Evolutionary conservation across 306 rosid species (phyloP), one percentile per base, ranked within the genome.

Genomic region (Hylodesmum podocarpum): DNA sequence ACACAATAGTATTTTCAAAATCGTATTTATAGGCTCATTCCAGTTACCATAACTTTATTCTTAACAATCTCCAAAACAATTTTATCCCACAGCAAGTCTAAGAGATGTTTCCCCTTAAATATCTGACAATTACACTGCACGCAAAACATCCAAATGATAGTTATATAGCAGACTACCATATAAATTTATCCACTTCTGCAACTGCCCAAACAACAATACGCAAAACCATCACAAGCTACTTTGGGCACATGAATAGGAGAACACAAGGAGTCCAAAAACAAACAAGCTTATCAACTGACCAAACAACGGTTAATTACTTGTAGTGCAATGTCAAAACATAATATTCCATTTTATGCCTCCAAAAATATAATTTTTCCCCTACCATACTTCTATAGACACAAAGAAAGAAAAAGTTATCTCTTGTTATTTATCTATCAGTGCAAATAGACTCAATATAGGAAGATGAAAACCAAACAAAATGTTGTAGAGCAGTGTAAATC

Each of bases 211-310:
- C 57, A 33, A 57, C 64, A 33, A 47, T 37, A 34, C n/a, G 51
- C 34, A 53, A 19, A 29, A 27, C 39, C 31, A 53, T 11, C 50
- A 41, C 18, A 55, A 39, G 63, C 67, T 31, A 10, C 29, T 51
- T 54, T 37, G 46, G 81, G 36, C 6, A 28, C 58, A 77, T 4
- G 47, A 77, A 54, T 55, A 53, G 12, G 54, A 64, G 33, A 37
- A 39, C 55, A 28, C 16, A 39, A 39, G 43, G 6, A 16, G 21
- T 66, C 9, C 16, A 66, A 66, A 39, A 54, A 34, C 29, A 49
- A 77, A 54, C 22, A 59, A 70, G 46, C 25, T 25, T 6, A 2
- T 50, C 47, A 72, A 63, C 74, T 63, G 66, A 64, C 6, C 72
- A 39, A 62, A 18, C 34, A 70, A 37, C 61, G 24, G 22, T 49